A percentile compares a stretch with the other conserved stretches of the same genome.
Conservation (phyloP, 495 filamentous ascomycete genomes). For the Daldinia grandis region DNA sequence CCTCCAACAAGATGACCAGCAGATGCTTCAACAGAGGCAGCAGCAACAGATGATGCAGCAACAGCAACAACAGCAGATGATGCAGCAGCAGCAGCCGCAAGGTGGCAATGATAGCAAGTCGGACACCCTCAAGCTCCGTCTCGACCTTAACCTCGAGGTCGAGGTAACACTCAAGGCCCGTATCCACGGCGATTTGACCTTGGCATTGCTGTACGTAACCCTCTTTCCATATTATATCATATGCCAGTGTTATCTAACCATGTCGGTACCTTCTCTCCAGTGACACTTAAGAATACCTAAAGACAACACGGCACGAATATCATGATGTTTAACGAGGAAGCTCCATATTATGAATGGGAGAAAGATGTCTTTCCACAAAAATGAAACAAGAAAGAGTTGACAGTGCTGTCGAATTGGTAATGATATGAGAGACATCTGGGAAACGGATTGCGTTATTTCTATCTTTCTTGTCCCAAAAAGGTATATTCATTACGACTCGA, state of each 20-base stretch:
- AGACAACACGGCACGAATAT: background rate
- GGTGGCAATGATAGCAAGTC: constrained; percentile 51
- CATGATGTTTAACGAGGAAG: background rate
- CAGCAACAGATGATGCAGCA: constrained; percentile 40
- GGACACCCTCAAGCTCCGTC: constrained; percentile 72
- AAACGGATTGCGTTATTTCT: background rate
- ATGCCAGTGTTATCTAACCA: background rate
- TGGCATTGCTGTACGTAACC: constrained; percentile 76
- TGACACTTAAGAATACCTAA: constrained; percentile 25
- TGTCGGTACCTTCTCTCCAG: constrained; percentile 8
- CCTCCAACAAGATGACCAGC: constrained; percentile 36
- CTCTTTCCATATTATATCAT: background rate
- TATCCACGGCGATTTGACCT: constrained; percentile 84
- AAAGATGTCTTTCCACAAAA: background rate
- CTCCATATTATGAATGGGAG: background rate
- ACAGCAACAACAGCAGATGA: constrained; percentile 38
- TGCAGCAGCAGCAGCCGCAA: constrained; percentile 37
- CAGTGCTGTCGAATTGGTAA: background rate
- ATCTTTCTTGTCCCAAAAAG: background rate
- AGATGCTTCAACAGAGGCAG: constrained; percentile 43
- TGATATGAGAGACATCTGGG: background rate
- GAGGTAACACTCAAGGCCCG: constrained; percentile 86
- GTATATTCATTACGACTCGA: background rate
- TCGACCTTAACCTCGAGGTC: constrained; percentile 84
- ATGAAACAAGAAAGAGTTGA: background rate